Evolutionary conservation across 1,284 basidiomycete species (phyloP), one percentile per base, ranked within the genome.

Genomic region (Moesziomyces globuligerus): DNA sequence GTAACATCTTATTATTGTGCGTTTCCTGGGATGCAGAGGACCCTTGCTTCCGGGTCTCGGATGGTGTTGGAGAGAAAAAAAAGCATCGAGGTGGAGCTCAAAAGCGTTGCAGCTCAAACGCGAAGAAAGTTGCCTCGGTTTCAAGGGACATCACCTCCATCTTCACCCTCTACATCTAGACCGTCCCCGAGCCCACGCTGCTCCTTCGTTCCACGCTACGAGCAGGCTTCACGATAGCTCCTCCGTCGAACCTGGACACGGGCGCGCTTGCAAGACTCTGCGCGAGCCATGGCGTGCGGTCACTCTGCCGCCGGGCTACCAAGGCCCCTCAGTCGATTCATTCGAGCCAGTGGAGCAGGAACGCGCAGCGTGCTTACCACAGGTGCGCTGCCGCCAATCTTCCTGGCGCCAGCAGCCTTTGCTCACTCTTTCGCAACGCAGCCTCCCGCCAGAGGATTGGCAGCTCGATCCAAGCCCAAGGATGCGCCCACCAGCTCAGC

Each of bases 321-420:
- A n/a, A 17, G 23, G 21, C 44, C 50, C 3, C 20, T 54, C 2
- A 47, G 24, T 18, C 43, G 39, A 37, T 40, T 59, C 24, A 15
- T 28, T 26, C 51, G 44, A 47, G 17, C 51, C 7, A 34, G 44
- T 4, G 13, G 18, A 4, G 32, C 25, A 11, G 13, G 48, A 23
- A 23, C 48, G 25, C 20, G 3, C n/a, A 8, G 40, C 4, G 25
- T 10, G 36, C 20, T 24, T 9, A 48, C n/a, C 23, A 17, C 23
- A n/a, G 7, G 20, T 17, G 23, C 26, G 4, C 43, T 66, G 37
- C 56, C 48, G 15, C 62, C 62, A 7, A 39, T 44, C 13, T 66
- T 66, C 24, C 28, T 66, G 3, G 56, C 48, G 23, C 62, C 62
- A 4, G 25, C 41, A 8, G 44, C 51, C 21, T 50, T 51, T 39